Evolutionary conservation across 2,329 filamentous ascomycete genomes (phyloP), one percentile per base, ranked within the genome.

Genomic region (Fusarium sp.): DNA sequence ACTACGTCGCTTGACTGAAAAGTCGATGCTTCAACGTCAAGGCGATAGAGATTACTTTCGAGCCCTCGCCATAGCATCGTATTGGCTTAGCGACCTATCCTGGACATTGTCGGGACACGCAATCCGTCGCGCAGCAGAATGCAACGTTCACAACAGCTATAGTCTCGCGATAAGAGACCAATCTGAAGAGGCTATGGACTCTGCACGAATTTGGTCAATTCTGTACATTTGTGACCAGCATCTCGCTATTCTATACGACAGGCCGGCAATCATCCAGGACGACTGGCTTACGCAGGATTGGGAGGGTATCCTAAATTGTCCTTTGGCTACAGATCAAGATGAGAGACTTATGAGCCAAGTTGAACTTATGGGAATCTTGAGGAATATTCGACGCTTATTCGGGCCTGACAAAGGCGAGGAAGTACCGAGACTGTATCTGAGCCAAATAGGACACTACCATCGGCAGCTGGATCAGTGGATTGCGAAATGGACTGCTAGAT

Each of bases 141-240:
- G 82, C 45, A 83, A 84, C 58, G 72, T 85, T 0, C 79, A 81
- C 40, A 80, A 78, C 48, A 82, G 81, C 49, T 83, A 82, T 41
- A 78, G 79, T 13, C 76, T 78, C 2, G 79, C 81, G 0, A 74
- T 84, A 4, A 65, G 74, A 0, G 80, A 79, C 7, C 76, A 78
- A 13, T 79, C 76, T 3, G 78, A 81, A 30, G 82, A 86, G 28
- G 82, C 82, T 0, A 81, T 82, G 64, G 86, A 89, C 61, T 83
- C 84, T 40, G 82, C 88, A 3, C 82, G 88, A 10, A 78, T 90
- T 9, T 90, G 88, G 88, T 90, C 89, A 62, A 76, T 88, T n/a
- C 78, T 88, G 0, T 89, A 88, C 56, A 86, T 89, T 4, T 89
- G 87, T 69, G 87, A 89, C 42, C 86, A 88, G 57, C 87, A 89